Evolutionary conservation across 768 basidiomycete species (phyloP).

Genomic region (Trametes coccinea): DNA sequence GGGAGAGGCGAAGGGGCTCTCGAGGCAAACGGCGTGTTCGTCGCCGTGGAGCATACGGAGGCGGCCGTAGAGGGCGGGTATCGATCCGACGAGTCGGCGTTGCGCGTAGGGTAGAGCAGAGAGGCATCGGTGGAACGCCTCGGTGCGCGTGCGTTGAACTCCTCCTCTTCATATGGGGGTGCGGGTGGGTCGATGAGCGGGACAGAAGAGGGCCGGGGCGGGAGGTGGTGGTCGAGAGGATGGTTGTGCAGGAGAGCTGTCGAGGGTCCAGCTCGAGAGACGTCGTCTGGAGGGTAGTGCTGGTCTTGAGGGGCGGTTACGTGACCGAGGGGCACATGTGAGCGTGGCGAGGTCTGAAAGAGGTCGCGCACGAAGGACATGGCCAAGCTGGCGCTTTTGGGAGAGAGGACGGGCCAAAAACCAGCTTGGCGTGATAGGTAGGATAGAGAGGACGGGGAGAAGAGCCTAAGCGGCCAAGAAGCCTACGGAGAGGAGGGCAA

Average conservation of each 20-base stretch:
- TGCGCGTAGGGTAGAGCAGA: constrained; percentile 35
- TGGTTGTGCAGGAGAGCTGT: constrained; percentile 10
- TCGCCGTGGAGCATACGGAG: constrained; percentile 35
- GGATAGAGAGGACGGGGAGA: background rate
- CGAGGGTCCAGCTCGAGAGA: constrained; percentile 10
- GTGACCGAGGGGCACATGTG: constrained; percentile 15
- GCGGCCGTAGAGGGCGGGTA: constrained; percentile 3
- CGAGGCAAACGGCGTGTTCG: constrained; percentile 58
- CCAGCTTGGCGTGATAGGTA: constrained; percentile 14
- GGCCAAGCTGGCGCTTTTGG: constrained; percentile 18
- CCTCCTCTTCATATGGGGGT: constrained; percentile 24
- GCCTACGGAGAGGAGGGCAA: background rate
- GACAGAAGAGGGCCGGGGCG: constrained; percentile 19
- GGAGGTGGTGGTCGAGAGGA: background rate
- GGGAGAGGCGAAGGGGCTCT: constrained; percentile 62
- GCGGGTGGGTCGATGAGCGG: constrained; percentile 25
- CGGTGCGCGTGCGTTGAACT: constrained; percentile 24
- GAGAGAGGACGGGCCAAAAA: constrained; percentile 10
- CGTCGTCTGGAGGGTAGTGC: constrained; percentile 8
- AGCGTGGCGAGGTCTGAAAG: constrained; percentile 16
- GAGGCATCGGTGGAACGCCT: constrained; percentile 36
- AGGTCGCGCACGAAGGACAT: constrained; percentile 26
- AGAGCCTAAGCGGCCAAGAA: background rate
- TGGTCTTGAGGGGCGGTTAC: constrained; percentile 15
- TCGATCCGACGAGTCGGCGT: constrained; percentile 13